Percentiles rank a stretch among this genome's conserved stretches.
phyloP scores from a whole-genome alignment of 176 grass and related monocot genomes.

The Thalia dealbata region DNA sequence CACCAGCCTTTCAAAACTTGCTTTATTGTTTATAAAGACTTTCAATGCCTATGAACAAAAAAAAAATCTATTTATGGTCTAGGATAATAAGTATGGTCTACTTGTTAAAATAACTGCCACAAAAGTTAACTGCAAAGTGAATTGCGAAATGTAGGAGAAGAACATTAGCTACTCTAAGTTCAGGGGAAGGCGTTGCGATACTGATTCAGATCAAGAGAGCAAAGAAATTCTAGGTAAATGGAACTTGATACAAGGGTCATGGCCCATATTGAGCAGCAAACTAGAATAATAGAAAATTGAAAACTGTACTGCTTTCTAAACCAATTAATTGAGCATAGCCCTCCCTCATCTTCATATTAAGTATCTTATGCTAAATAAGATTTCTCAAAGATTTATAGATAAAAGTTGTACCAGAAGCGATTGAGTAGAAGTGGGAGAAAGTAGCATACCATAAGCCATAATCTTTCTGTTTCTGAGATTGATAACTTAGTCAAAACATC shows the following conservation, averaged over 20 bases:
- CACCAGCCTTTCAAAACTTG: conserved; percentile 50
- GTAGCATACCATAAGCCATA: conserved; percentile 73
- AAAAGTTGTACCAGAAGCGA: too few species aligned
- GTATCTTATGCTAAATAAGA: neutral
- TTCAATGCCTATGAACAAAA: conserved; percentile 51
- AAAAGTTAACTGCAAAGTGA: neutral
- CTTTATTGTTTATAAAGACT: conserved; percentile 57
- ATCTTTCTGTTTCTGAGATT: conserved; percentile 42
- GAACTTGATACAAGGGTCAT: neutral
- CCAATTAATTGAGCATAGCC: neutral
- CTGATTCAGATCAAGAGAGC: neutral
- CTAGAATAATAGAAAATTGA: neutral
- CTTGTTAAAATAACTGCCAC: neutral
- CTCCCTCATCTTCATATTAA: neutral
- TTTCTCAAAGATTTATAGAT: neutral
- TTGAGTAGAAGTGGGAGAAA: neutral
- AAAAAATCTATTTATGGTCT: neutral
- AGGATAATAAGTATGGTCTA: neutral
- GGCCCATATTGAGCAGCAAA: neutral
- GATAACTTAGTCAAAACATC: conserved; percentile 35
- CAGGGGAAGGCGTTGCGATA: neutral
- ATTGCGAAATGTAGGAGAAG: neutral
- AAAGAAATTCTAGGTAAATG: neutral
- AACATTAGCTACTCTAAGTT: neutral
- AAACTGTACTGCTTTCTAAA: neutral